phyloP scores from a whole-genome alignment of 2,329 filamentous ascomycete species.

The Pseudogymnoascus sp. region DNA sequence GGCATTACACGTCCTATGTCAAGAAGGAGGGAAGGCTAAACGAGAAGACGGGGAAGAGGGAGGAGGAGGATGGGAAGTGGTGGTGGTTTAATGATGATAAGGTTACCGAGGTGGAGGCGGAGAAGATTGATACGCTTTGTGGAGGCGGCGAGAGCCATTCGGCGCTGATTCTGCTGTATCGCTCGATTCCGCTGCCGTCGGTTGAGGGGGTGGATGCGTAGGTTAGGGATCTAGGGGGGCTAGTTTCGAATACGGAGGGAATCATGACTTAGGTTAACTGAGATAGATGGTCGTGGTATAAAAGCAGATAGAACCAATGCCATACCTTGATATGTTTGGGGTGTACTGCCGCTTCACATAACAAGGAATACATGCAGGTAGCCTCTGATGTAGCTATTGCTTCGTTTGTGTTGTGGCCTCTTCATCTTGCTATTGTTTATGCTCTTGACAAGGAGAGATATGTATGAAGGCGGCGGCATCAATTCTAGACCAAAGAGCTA shows the following conservation, averaged over 20 bases:
- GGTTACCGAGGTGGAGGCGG: conserved; percentile 81
- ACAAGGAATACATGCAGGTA: not conserved
- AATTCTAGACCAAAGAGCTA: not conserved
- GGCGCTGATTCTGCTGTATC: conserved; percentile 71
- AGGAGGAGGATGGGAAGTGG: conserved; percentile 87
- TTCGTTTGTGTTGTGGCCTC: not conserved
- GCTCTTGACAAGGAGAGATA: not conserved
- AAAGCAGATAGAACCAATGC: not conserved
- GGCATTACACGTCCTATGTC: conserved; percentile 95
- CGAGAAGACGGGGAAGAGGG: conserved; percentile 65
- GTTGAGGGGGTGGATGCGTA: conserved; percentile 36
- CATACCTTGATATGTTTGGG: not conserved
- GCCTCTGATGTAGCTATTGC: not conserved
- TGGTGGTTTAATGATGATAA: conserved; percentile 99
- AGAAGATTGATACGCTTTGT: conserved; percentile 83
- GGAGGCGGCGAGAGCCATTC: conserved; percentile 86
- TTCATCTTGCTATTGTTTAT: not conserved
- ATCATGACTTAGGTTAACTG: not conserved
- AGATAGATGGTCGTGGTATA: not conserved
- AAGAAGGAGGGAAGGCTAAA: conserved; percentile 77
- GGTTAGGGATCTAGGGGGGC: not conserved
- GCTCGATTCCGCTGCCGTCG: conserved; percentile 59
- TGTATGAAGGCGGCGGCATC: not conserved
- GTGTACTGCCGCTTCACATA: not conserved
- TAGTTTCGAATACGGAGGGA: not conserved